Percentiles rank a stretch among this genome's conserved stretches.
Conservation (phyloP, 2,329 filamentous ascomycete species). For the Torrubiellomyces zombiae region DNA sequence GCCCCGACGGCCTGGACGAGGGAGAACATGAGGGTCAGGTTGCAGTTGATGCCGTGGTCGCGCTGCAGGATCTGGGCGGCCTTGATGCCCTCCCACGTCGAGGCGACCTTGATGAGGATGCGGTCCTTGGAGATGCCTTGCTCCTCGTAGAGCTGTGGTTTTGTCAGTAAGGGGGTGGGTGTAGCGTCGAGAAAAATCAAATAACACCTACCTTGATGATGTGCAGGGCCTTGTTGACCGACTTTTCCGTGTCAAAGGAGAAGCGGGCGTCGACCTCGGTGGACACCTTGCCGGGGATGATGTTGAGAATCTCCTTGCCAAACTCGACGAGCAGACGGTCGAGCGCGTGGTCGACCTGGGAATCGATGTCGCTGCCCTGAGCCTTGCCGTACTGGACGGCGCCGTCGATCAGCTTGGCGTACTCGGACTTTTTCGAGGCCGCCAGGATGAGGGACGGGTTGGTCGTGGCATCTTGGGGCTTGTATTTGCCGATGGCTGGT, state of each 20-base stretch:
- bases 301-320: constrained; percentile 90
- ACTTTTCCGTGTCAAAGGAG: constrained; percentile 88
- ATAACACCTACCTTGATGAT: constrained; percentile 65
- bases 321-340: constrained; percentile 95
- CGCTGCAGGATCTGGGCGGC: constrained; percentile 92
- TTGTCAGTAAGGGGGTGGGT: background rate
- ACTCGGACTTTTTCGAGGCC: constrained; percentile 95
- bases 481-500: constrained; percentile 94
- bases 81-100: constrained; percentile 99
- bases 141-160: constrained; percentile 75
- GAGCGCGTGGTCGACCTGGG: constrained; percentile 76
- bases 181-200: background rate
- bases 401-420: constrained; percentile 76
- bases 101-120: constrained; percentile 95
- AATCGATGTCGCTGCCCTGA: constrained; percentile 50
- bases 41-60: constrained; percentile 93
- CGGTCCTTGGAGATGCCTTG: constrained; percentile 86
- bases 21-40: constrained; percentile 98
- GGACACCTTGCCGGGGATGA: constrained; percentile 96
- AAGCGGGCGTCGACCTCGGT: constrained; percentile 94
- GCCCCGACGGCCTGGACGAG: constrained; percentile 84
- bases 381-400: constrained; percentile 77
- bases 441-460: constrained; percentile 98
- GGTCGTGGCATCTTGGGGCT: constrained; percentile 99
- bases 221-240: constrained; percentile 87